phyloP scores from a whole-genome alignment of 2,329 filamentous ascomycete genomes.

The Thielaviopsis ethacetica region DNA sequence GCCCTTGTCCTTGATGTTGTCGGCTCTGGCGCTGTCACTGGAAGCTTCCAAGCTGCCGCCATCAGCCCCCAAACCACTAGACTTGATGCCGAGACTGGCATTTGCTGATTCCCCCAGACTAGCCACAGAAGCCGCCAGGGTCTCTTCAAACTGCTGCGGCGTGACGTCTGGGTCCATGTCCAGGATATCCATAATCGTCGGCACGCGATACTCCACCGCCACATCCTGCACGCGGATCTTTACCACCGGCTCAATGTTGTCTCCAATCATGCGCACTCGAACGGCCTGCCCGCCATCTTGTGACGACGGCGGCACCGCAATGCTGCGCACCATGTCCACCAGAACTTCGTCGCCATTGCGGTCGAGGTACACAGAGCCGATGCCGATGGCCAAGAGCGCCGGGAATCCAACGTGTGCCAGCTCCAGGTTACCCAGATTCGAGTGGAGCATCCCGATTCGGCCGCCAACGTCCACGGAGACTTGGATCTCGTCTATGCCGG shows the following conservation, averaged over 20 bases:
- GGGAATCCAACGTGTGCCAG: constrained; percentile 72
- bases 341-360: constrained; percentile 58
- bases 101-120: constrained; percentile 53
- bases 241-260: constrained; percentile 82
- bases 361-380: constrained; percentile 43
- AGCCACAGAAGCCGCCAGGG: constrained; percentile 64
- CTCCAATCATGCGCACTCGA: constrained; percentile 79
- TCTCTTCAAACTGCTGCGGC: constrained; percentile 55
- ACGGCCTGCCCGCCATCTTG: constrained; percentile 35
- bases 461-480: constrained; percentile 47
- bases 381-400: constrained; percentile 60
- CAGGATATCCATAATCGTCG: constrained; percentile 65
- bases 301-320: constrained; percentile 15
- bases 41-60: not conserved
- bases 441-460: constrained; percentile 47
- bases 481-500: constrained; percentile 46
- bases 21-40: constrained; percentile 13
- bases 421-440: constrained; percentile 47
- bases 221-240: constrained; percentile 78
- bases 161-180: constrained; percentile 51
- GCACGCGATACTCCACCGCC: constrained; percentile 75
- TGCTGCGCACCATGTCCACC: constrained; percentile 34
- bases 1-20: constrained; percentile 12
- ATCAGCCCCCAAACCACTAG: not conserved
- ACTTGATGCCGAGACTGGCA: constrained; percentile 19